Base-by-base conservation (phyloP, 1,284 basidiomycete genomes). In the Austroboletus niveus region DNA sequence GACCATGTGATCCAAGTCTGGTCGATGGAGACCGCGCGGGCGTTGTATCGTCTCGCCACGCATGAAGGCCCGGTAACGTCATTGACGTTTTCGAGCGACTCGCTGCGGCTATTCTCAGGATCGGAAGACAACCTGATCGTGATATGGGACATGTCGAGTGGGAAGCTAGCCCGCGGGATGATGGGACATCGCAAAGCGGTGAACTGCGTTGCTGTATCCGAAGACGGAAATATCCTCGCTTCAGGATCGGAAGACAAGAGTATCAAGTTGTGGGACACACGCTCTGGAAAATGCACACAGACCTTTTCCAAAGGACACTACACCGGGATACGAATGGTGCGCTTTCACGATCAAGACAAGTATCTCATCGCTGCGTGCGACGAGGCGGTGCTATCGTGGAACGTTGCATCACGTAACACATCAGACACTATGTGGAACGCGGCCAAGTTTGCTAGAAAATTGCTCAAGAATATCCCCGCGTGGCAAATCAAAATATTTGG, bases 231-330 rank as follows among this genome's bases (percentile, higher is more conserved):
- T 15, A 41, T 41, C 4, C 1, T 60, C 15, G 58, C 47, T 1
- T 55, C 60, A 0, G 60, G 60, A 24, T 61, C 62, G 1, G 48
- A 60, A 24, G 64, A 66, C 53, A 58, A 60, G 35, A 57, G 54
- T 0, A 24, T 68, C 42, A 65, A 59, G 36, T 38, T 67, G 15
- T 61, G 60, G 60, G 49, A 62, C 12, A 30, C 27, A 14, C 8
- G 2, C 1, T 45, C 58, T 0, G 58, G 62, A 15, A 52, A 62
- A 43, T 61, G 57, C 6, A 58, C 20, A 1, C 39, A 30, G 2
- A 60, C 57, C 0, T 45, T 64, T 20, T 57, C 52, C 22, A 62
- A 54, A 24, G 60, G 57, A 10, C 45, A 62, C 29, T 40, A 22
- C 22, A 39, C 24, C 0, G 60, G 54, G 2, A 50, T 66, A 48